Conservation (phyloP, 768 basidiomycete species). For the Cystofilobasidium capitatum region DNA sequence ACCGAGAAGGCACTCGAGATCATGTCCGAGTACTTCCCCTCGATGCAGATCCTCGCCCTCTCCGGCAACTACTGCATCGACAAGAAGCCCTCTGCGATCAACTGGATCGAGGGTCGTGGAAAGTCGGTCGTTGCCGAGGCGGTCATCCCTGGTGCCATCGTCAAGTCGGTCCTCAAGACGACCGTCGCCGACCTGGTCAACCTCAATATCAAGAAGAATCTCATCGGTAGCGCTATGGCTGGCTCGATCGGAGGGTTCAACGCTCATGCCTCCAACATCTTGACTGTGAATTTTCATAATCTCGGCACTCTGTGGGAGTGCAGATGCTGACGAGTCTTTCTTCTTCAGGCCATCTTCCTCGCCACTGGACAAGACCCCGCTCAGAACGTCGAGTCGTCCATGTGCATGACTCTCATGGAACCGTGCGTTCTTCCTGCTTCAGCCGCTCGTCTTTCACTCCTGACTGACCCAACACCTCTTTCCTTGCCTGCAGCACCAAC, state of each 20-base stretch:
- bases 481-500: constrained; percentile 53
- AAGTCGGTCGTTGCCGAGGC: constrained; percentile 98
- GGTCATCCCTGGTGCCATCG: constrained; percentile 75
- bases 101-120: constrained; percentile 98
- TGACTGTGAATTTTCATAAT: constrained; percentile 48
- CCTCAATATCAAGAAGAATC: constrained; percentile 92
- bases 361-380: constrained; percentile 98
- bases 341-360: constrained; percentile 63
- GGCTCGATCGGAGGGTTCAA: constrained; percentile 97
- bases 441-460: neutral
- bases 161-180: constrained; percentile 87
- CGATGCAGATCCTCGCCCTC: constrained; percentile 80
- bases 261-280: constrained; percentile 93
- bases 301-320: neutral
- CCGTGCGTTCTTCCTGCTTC: constrained; percentile 55
- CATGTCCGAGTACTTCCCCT: constrained; percentile 62
- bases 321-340: neutral
- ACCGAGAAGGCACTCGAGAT: constrained; percentile 86
- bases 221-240: constrained; percentile 96
- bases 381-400: constrained; percentile 96
- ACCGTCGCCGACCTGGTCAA: constrained; percentile 80
- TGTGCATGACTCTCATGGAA: constrained; percentile 98
- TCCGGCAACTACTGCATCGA: constrained; percentile 99
- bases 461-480: constrained; percentile 19
- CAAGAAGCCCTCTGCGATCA: constrained; percentile 99